Percentiles rank a stretch among this genome's conserved stretches.
These are phyloP conservation scores for Tulasnella sp. DNA, from an alignment of 768 basidiomycete species.

Conservation along the genomic window DNA sequence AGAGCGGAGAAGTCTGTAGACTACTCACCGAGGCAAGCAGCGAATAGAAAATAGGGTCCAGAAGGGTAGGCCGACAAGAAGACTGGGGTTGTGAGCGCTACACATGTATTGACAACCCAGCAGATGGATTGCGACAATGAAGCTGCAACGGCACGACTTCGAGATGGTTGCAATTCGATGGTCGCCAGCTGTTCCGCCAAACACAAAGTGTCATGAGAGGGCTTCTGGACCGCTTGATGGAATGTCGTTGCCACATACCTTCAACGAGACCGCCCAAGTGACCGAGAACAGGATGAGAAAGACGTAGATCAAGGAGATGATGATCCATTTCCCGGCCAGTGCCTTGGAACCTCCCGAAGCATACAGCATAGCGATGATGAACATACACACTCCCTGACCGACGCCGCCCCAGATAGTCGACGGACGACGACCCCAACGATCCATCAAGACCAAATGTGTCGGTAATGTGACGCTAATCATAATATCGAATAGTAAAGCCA, in stretches of 20 bases:
- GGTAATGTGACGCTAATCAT: conserved; percentile 27
- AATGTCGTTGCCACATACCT: neutral
- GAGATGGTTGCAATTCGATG: conserved; percentile 39
- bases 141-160: conserved; percentile 36
- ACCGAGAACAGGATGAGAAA: conserved; percentile 36
- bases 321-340: conserved; percentile 30
- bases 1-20: neutral
- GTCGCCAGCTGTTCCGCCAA: conserved; percentile 27
- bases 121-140: conserved; percentile 34
- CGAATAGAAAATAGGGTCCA: conserved; percentile 41
- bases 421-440: conserved; percentile 32
- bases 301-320: conserved; percentile 39
- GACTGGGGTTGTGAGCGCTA: conserved; percentile 38
- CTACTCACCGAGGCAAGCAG: conserved; percentile 23
- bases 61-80: conserved; percentile 37
- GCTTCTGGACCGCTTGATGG: neutral
- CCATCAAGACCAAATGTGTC: conserved; percentile 30
- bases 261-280: conserved; percentile 35
- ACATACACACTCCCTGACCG: conserved; percentile 31
- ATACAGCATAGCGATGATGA: conserved; percentile 38
- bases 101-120: conserved; percentile 36
- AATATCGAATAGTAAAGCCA: neutral
- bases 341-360: conserved; percentile 29
- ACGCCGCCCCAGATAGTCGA: conserved; percentile 37
- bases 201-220: neutral